A percentile compares a stretch with the other conserved stretches of the same genome.
phyloP scores from a whole-genome alignment of 148 eudicot genomes.

The Rhododendron henanense region DNA sequence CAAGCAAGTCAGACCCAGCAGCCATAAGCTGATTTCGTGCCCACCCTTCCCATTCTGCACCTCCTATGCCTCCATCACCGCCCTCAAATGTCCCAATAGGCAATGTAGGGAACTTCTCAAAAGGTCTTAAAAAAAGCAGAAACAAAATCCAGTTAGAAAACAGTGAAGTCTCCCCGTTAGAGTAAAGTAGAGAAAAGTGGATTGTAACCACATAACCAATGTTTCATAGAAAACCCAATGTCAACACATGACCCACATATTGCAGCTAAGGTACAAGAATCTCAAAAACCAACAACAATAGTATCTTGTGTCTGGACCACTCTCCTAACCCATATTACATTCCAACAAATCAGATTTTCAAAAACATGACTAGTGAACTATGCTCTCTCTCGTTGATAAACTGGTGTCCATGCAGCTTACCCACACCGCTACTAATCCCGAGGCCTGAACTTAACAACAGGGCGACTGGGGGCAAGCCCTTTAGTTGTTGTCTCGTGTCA shows the following conservation, averaged over 20 bases:
- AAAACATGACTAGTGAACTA: background rate
- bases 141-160: background rate
- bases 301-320: background rate
- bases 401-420: background rate
- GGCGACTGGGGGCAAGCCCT: background rate
- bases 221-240: no score
- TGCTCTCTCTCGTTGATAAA: background rate
- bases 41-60: constrained; percentile 75
- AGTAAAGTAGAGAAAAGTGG: background rate
- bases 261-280: background rate
- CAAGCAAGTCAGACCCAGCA: constrained; percentile 78
- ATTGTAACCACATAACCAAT: background rate
- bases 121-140: constrained; percentile 40
- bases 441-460: background rate
- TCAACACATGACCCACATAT: background rate
- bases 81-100: constrained; percentile 30
- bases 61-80: constrained; percentile 14
- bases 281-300: background rate
- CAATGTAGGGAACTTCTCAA: constrained; percentile 53
- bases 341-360: background rate
- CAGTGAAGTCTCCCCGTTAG: background rate
- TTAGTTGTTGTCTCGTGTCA: background rate
- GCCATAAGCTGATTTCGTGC: constrained; percentile 68
- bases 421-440: background rate
- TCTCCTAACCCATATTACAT: background rate